These are phyloP conservation scores for Butyriboletus regius DNA, from an alignment of 1,284 basidiomycete genomes.

Conservation along the genomic window DNA sequence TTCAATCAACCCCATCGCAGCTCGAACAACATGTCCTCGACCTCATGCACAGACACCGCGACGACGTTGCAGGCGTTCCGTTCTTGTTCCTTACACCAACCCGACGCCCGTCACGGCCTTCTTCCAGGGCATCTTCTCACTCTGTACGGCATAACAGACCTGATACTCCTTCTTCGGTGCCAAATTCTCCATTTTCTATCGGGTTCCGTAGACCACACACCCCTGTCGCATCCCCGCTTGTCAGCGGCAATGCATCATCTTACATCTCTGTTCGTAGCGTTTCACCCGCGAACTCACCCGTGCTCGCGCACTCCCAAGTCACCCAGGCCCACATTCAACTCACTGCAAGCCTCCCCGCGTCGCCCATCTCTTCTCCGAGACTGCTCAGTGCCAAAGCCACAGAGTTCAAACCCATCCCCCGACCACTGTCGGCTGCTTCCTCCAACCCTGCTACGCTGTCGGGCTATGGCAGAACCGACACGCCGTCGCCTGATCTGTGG, in stretches of 20 bases:
- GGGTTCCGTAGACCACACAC: constrained; percentile 72
- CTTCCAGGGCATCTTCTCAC: constrained; percentile 68
- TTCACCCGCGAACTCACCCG: constrained; percentile 63
- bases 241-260: constrained; percentile 45
- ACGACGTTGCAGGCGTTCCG: constrained; percentile 73
- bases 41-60: constrained; percentile 78
- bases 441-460: constrained; percentile 55
- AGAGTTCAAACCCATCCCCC: constrained; percentile 62
- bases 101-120: constrained; percentile 71
- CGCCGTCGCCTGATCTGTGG: constrained; percentile 76
- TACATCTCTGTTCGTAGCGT: constrained; percentile 57
- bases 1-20: constrained; percentile 34
- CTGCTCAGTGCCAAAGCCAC: constrained; percentile 61
- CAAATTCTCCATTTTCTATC: constrained; percentile 59
- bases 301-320: constrained; percentile 50
- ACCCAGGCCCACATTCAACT: constrained; percentile 49
- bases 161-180: constrained; percentile 66
- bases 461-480: constrained; percentile 52
- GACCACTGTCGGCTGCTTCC: constrained; percentile 66
- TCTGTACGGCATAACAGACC: constrained; percentile 60
- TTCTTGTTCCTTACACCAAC: constrained; percentile 74
- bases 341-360: constrained; percentile 63
- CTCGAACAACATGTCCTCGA: constrained; percentile 73
- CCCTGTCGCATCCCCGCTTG: constrained; percentile 64
- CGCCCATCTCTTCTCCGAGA: constrained; percentile 54